Percentiles rank a stretch among this genome's conserved stretches.
Evolutionary conservation across 2,329 filamentous ascomycete genomes (phyloP).

Genomic region (Clonostachys sp.): DNA sequence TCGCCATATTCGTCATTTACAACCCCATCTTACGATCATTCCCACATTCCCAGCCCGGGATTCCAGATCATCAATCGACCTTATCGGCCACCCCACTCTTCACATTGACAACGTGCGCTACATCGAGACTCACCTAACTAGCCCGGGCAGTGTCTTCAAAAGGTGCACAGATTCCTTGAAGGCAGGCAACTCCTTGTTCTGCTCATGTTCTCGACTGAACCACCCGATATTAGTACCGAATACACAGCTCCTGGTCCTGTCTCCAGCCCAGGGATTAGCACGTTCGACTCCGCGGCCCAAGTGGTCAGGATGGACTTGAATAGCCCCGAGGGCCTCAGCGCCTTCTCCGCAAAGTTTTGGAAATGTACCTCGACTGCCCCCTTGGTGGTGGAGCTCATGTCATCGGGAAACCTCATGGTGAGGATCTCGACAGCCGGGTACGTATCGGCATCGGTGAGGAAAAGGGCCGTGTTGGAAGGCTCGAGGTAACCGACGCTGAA

Average conservation of each 20-base stretch:
- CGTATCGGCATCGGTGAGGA: no score
- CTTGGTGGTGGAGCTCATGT: no score
- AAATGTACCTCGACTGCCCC: no score
- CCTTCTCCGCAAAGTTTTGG: neutral
- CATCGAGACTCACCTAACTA: neutral
- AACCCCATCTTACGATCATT: neutral
- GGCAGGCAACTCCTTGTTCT: neutral
- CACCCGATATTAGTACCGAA: neutral
- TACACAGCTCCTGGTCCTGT: slow-evolving; percentile 14
- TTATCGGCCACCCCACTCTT: neutral
- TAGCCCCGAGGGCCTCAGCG: slow-evolving; percentile 2
- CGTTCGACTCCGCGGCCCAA: slow-evolving; percentile 23
- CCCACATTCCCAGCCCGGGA: neutral
- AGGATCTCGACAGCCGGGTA: no score
- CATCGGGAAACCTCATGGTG: no score
- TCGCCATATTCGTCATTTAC: no score
- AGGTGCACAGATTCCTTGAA: neutral
- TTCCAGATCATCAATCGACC: neutral
- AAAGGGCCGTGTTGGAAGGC: no score
- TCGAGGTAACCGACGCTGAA: no score
- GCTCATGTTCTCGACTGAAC: neutral
- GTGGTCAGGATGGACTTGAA: slow-evolving; percentile 6
- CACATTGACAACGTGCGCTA: neutral
- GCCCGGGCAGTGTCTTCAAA: neutral
- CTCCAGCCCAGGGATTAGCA: slow-evolving; percentile 15